Base-by-base conservation (phyloP, 768 basidiomycete species). In the Leccinum obscurum region DNA sequence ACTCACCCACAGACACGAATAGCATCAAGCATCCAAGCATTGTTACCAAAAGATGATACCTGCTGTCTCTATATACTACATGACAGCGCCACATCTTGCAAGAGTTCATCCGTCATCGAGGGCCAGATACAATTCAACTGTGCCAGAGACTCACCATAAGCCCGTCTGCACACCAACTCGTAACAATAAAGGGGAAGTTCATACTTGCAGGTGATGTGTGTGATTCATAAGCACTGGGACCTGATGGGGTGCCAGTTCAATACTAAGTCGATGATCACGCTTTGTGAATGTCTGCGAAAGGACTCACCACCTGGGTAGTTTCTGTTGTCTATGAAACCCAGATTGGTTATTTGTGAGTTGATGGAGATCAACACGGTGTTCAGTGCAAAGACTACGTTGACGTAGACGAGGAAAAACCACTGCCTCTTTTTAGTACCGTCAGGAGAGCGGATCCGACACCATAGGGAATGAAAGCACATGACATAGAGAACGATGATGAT, bases 21-120 rank as follows among this genome's bases (percentile, higher is more conserved):
- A 74, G 44, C 61, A 75, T 58, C 6, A 70, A 3, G 7, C 41
- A 54, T 24, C 68, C 70, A 5, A 67, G 59, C n/a, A 4, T 51
- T 6, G 64, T 49, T 24, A 74, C 65, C 6, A 65, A 0, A 8
- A 11, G 6, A 54, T 68, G 58, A 10, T 66, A 62, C 28, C 7
- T 64, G 60, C 70, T 70, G 39, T 72, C 67, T 63, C 60, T 67
- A 58, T 74, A 74, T 26, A 74, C 72, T 48, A 74, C 69, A 11
- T 69, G 57, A 51, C 72, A 75, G 9, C 72, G 70, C 72, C 72
- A 74, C 59, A 74, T 63, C 72, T 73, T 55, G 35, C 0, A n/a
- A 28, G 15, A 10, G 52, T 69, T 11, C 39, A 48, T 44, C 22
- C 24, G 37, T 15, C 26, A 14, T 50, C 3, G 22, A 32, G 15